Evolutionary conservation across 2,329 filamentous ascomycete species (phyloP), one percentile per base, ranked within the genome.

Genomic region (Tolypocladium paradoxum): DNA sequence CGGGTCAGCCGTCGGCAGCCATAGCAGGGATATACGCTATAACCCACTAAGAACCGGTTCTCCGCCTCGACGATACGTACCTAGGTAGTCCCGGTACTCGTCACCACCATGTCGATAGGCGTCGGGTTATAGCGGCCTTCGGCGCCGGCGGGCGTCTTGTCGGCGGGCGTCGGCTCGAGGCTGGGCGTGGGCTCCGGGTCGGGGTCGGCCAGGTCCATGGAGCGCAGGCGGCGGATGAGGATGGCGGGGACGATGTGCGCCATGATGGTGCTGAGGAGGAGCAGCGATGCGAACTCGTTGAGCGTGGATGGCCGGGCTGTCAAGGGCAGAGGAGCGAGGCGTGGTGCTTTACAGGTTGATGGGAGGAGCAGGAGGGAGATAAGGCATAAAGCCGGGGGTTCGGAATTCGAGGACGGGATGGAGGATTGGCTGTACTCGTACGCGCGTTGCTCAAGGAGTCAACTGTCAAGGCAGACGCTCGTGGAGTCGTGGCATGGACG

Each of bases 61-160:
- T 72, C 63, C 2, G 37, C 20, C 0, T 48, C 18, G 2, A 24
- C 36, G 11, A 71, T 59, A 1, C 52, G 49, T 2, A 1, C 52
- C 49, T 2, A 69, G 38, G 6, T 56, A 45, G 20, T 52, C 49
- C 5, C 54, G 56, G 5, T 65, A 59, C 48, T 65, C 56, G 75
- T 72, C 1, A 75, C 63, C 3, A 74, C 56, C 1, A 83, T 74
- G 61, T 85, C 79, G 40, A 70, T 63, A 4, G 74, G 63, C 0
- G 64, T 69, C 1, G 78, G 75, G 16, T 68, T 57, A 53, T 60
- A 65, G 12, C 38, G 16, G 14, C 51, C 51, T 35, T 59, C 50
- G 3, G 46, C 36, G 18, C 16, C 11, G 34, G 51, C 51, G 8
- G 50, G 50, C 24, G 49, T 50, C 40, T 55, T 54, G 40, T 55